Base-by-base conservation (phyloP, 1,139 yeast genomes). In the Debaryomyces subglobosus region DNA sequence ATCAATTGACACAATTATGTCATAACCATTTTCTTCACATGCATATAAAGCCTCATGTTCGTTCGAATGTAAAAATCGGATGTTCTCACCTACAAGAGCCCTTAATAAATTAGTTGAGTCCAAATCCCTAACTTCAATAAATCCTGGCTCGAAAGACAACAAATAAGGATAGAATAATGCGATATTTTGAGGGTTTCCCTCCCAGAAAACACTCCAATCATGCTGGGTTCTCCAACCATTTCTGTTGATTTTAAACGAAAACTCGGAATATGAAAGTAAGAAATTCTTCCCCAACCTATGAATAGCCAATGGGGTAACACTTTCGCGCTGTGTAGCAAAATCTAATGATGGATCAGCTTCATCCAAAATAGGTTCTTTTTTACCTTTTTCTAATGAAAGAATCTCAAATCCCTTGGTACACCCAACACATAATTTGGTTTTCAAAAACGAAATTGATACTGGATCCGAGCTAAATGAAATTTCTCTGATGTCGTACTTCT, bases 201-300 rank as follows among this genome's bases (percentile, higher is more conserved):
- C 98, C 99, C 99, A 94, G 64, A 88, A 86, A 47, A 94, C 86
- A 57, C 92, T 86, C 95, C 97, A 92, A 46, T 90, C 94, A 44
- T 94, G 92, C 55, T 94, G 84, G 23, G 96, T 86, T 61, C 97
- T 81, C 99, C 99, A 94, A 29, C 99, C 99, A 65, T 92, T 92
- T 51, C 89, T 80, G 61, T 94, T 92, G 57, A 94, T 96, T 68
- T 89, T 90, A 68, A 94, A 94, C 44, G 97, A 94, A 65, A 94
- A 92, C 63, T 91, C 97, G 3, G 96, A 84, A 64, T 91, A 94
- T 64, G 92, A 86, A 51, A 94, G 78, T 60, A 94, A 71, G 64
- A 94, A 92, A 70, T 92, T 95, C 50, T 86, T 85, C 53, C 95
- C 95, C 52, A 94, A 82, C 50, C 96, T 80, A 66, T 92, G 96